Evolutionary conservation across 352 stramenopile genomes (phyloP), one percentile per base, ranked within the genome.

Genomic region (Pythium monospermum): DNA sequence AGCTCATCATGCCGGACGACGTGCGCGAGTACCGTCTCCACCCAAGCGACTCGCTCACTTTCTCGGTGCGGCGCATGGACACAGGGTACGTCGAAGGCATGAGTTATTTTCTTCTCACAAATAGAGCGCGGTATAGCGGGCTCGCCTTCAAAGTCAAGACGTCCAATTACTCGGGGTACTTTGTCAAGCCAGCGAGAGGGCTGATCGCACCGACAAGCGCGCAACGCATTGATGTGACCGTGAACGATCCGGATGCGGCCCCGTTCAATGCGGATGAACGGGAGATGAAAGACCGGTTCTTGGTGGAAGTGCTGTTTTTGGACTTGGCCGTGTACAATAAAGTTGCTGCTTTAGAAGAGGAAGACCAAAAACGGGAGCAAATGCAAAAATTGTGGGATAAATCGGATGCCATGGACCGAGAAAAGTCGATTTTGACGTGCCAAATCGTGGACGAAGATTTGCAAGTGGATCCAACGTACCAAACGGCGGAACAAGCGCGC

Each of bases 111-210:
- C 86, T 79, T 49, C 65, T 91, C 23, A 71, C 80, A 2, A 91
- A 91, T 47, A 60, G 57, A 5, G 75, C 75, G 26, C 69, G 69
- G 15, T 59, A 49, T 12, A 59, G 72, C 26, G 82, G 75, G 21
- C 61, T 92, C 3, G 67, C 61, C 11, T 92, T 87, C 45, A 90
- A 88, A 49, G 67, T 92, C 52, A 85, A 84, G 57, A 92, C 78
- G 16, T 87, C 81, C 7, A 88, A 92, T 60, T 76, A 85, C 39
- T 69, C 64, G 3, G 78, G 74, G 2, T 92, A 92, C 49, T 77
- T 78, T 23, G 76, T 92, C 11, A 82, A 89, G 43, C 81, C 81
- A n/a, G 77, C 65, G 23, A 65, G 71, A 37, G 81, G 81, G 1
- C 45, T 90, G 27, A 80, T 92, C 16, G 69, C 59, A 0, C 54